Conservation (phyloP, 306 rosid species). For the Alnus glutinosa region DNA sequence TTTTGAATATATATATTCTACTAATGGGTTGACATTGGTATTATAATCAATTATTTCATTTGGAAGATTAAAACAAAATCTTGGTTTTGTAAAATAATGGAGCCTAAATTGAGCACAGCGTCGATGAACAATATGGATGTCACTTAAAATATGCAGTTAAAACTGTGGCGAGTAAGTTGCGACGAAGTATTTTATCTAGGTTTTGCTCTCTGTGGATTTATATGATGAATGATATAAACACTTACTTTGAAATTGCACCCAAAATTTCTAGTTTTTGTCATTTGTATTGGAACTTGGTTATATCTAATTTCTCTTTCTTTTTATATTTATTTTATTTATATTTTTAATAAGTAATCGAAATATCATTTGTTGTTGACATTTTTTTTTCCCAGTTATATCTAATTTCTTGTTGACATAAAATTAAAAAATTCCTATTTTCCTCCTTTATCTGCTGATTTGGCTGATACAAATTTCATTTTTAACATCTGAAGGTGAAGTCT, state of each 20-base stretch:
- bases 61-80: not conserved
- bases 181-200: not conserved
- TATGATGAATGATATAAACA: not conserved
- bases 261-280: not conserved
- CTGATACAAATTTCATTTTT: conserved; percentile 24
- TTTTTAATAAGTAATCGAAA: too few relatives aligned
- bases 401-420: not conserved
- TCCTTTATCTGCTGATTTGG: conserved; percentile 12
- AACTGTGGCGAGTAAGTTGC: not conserved
- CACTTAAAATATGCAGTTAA: not conserved
- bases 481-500: conserved; percentile 73
- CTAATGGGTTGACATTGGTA: not conserved
- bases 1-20: too few relatives aligned
- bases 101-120: too few relatives aligned
- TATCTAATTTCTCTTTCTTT: too few relatives aligned
- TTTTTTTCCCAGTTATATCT: not conserved
- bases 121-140: not conserved
- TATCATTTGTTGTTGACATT: not conserved
- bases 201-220: not conserved
- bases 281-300: not conserved
- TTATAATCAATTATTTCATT: not conserved
- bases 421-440: not conserved
- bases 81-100: not conserved
- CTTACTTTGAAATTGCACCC: not conserved
- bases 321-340: too few relatives aligned